A percentile compares a stretch with the other conserved stretches of the same genome.
phyloP scores from a whole-genome alignment of 116 monocot species.

The Trichopus zeylanicus region DNA sequence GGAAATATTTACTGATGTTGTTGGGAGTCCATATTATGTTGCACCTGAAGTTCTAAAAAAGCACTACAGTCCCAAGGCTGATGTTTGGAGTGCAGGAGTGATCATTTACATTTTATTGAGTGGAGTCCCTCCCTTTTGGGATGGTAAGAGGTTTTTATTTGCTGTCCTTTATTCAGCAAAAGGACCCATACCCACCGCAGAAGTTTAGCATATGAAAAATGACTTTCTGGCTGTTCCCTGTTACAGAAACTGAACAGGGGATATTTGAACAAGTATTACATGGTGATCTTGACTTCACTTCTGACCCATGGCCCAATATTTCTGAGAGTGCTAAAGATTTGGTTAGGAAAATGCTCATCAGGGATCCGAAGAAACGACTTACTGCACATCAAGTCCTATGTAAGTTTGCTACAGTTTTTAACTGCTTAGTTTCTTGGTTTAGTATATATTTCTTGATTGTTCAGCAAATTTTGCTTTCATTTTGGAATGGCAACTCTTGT shows the following conservation, averaged over 20 bases:
- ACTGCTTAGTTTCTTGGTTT: background rate
- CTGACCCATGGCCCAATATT: conserved; percentile 1
- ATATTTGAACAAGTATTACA: conserved; percentile 4
- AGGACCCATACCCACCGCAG: background rate
- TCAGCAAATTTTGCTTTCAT: no score
- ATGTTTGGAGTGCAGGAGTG: conserved; percentile 36
- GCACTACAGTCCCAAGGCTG: conserved; percentile 24
- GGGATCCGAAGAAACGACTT: background rate
- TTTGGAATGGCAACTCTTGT: no score
- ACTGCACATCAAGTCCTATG: conserved; percentile 10
- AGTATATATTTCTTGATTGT: no score
- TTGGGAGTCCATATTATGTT: conserved; percentile 91
- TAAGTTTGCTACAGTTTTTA: background rate
- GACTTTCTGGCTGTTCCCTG: background rate
- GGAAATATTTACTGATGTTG: conserved; percentile 31
- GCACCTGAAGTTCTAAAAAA: conserved; percentile 78
- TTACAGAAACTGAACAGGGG: conserved; percentile 1
- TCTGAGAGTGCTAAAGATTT: conserved; percentile 8
- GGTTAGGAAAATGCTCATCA: conserved; percentile 4
- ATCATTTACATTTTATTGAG: conserved; percentile 11
- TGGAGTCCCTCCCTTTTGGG: conserved; percentile 13
- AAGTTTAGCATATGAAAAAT: background rate
- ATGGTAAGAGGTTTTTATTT: background rate
- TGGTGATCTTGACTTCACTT: conserved; percentile 3
- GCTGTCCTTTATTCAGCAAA: background rate